These are phyloP conservation scores for Amoeboaphelidium occidentale DNA, from an alignment of 371 early-diverging fungal species.

Conservation along the genomic window DNA sequence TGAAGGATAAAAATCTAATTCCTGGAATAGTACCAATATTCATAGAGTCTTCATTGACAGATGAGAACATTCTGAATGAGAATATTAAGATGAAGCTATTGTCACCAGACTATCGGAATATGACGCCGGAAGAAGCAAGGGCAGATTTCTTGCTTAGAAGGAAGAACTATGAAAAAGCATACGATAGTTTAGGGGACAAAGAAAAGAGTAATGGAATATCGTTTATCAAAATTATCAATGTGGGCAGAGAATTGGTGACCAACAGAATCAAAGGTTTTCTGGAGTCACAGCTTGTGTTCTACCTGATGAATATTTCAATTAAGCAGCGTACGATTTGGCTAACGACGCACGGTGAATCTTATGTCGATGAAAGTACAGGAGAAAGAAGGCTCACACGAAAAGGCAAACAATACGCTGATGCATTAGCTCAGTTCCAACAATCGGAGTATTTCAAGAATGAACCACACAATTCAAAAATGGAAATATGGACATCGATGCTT, in stretches of 20 bases:
- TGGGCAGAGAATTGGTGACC: conserved; percentile 28
- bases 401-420: conserved; percentile 32
- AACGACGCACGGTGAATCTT: conserved; percentile 49
- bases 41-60: conserved; percentile 1
- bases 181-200: conserved; percentile 43
- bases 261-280: conserved; percentile 53
- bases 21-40: neutral
- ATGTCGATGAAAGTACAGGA: conserved; percentile 28
- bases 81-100: conserved; percentile 55
- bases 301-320: conserved; percentile 38
- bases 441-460: no score
- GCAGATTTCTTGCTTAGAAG: conserved; percentile 48
- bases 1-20: conserved; percentile 19
- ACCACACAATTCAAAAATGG: neutral
- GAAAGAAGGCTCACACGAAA: conserved; percentile 40
- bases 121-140: conserved; percentile 34
- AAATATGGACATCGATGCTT: neutral
- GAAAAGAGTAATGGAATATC: conserved; percentile 38
- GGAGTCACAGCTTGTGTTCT: conserved; percentile 55
- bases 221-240: neutral
- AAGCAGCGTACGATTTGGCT: conserved; percentile 46
- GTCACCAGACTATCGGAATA: conserved; percentile 53
- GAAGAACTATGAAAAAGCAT: conserved; percentile 49
- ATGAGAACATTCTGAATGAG: conserved; percentile 28
- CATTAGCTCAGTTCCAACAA: conserved; percentile 35